Base-by-base conservation (phyloP, 768 basidiomycete genomes). In the Filobasidium floriforme region DNA sequence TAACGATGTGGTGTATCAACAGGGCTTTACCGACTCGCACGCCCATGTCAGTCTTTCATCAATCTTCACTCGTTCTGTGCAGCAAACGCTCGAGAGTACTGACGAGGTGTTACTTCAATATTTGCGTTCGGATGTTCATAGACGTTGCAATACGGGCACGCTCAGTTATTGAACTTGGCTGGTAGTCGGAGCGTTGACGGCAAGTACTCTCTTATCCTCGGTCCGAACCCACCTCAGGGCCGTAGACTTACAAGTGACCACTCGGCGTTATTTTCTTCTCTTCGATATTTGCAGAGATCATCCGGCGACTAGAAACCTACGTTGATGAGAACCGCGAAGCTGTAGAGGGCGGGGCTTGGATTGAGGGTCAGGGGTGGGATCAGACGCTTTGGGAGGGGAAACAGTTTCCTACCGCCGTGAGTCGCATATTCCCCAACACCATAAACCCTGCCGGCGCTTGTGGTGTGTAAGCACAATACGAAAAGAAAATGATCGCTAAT, bases 361-460 rank as follows among this genome's bases (percentile, higher is more conserved):
- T 96, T 49, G 81, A 86, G 70, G 92, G 91, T 12, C 84, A 88
- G 81, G 93, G 93, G 5, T 98, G 93, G 92, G 90, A 98, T 73
- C 92, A 98, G 77, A 94, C 88, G 32, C 64, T 71, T 10, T 82
- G 78, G 72, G 51, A 73, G 0, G 71, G 63, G n/a, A 70, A 87
- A 70, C 85, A 94, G 77, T 91, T 89, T 73, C 89, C 97, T 71
- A 97, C 93, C 1, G 89, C 89, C 82, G 71, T 63, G 80, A 70
- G 65, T 65, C 11, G n/a, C n/a, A n/a, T n/a, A n/a, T n/a, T n/a
- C n/a, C n/a, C n/a, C n/a, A n/a, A n/a, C n/a, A n/a, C n/a, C n/a
- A n/a, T n/a, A n/a, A n/a, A n/a, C n/a, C n/a, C n/a, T n/a, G n/a
- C n/a, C n/a, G n/a, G n/a, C n/a, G n/a, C n/a, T n/a, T n/a, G n/a